A percentile compares a stretch with the other conserved stretches of the same genome.
Conservation (phyloP, 805 yeast species). For the Teunomyces cretensis region DNA sequence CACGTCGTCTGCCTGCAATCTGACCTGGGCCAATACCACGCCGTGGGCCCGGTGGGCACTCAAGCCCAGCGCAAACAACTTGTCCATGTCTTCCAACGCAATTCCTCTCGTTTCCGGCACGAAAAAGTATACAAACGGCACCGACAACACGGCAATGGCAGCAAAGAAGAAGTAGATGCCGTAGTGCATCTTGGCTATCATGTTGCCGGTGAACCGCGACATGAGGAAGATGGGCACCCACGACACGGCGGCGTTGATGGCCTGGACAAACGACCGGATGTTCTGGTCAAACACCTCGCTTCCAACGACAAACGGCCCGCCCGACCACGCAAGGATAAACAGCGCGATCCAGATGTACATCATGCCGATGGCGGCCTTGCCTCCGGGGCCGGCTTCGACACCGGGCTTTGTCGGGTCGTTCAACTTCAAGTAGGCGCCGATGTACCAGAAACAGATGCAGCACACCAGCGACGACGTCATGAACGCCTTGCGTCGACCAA, state of each 20-base stretch:
- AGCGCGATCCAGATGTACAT: constrained; percentile 44
- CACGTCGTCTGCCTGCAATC: constrained; percentile 13
- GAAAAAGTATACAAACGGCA: constrained; percentile 39
- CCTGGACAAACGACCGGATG: constrained; percentile 39
- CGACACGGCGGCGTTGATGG: constrained; percentile 39
- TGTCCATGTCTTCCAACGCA: constrained; percentile 29
- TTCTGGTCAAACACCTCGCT: constrained; percentile 41
- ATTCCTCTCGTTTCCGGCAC: constrained; percentile 42
- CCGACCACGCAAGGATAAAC: constrained; percentile 41
- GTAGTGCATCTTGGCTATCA: constrained; percentile 35
- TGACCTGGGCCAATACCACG: constrained; percentile 16
- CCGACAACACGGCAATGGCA: constrained; percentile 28
- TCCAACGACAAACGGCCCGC: constrained; percentile 42
- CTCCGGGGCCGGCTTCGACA: constrained; percentile 36
- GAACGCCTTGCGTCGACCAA: constrained; percentile 37
- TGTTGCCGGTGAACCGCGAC: constrained; percentile 33
- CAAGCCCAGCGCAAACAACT: constrained; percentile 20
- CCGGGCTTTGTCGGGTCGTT: constrained; percentile 35
- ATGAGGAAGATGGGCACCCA: constrained; percentile 41
- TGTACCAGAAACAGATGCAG: constrained; percentile 38
- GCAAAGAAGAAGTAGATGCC: constrained; percentile 41
- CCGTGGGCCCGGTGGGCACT: constrained; percentile 24
- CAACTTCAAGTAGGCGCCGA: constrained; percentile 36
- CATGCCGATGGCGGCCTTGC: constrained; percentile 38
- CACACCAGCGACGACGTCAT: constrained; percentile 35